Evolutionary conservation across 164 flowering plant species (phyloP), one percentile per base, ranked within the genome.

Genomic region (Hamamelis virginiana): DNA sequence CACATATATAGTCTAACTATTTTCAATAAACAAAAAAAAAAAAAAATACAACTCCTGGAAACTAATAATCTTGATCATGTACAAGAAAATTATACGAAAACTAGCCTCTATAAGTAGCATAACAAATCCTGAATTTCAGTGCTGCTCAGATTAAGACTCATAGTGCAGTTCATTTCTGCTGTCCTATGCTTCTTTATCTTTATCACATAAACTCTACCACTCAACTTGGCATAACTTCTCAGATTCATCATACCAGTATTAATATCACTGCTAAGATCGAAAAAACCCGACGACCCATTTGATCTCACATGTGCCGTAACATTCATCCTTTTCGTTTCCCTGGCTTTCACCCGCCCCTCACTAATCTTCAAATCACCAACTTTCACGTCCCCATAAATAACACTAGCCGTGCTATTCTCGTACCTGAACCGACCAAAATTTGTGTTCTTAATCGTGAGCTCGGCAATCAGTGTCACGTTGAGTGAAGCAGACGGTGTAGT

Each of bases 351-450:
- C 0, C 61, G 33, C 19, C 41, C 41, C 8, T 8, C 18, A 5
- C 8, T 18, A 9, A 58, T 5, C 5, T 53, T 61, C 27, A 28
- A 18, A 0, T 63, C 58, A 21, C 41, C 85, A 19, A 78, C 47
- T 1, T 33, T 26, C 26, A 26, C 21, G 19, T 66, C 73, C 0
- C 46, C 67, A 53, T 82, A 80, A 0, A 61, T 9, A 11, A 84
- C 48, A 0, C 63, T 64, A 19, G 67, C 60, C 9, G 72, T 58
- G 41, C 72, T 41, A 23, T 65, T 64, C 33, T 59, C 57, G 21
- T 50, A 76, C 48, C 59, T 21, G 70, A 75, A 82, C 26, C 13
- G 13, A 0, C 85, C 85, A 38, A 70, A 80, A 21, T 84, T 84
- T 11, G 10, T n/a, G 77, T 84, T 84, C 51, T 61, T 47, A 4